These are phyloP conservation scores for Pittosporum tobira DNA, from an alignment of 129 eudicot genomes.

Conservation along the genomic window DNA sequence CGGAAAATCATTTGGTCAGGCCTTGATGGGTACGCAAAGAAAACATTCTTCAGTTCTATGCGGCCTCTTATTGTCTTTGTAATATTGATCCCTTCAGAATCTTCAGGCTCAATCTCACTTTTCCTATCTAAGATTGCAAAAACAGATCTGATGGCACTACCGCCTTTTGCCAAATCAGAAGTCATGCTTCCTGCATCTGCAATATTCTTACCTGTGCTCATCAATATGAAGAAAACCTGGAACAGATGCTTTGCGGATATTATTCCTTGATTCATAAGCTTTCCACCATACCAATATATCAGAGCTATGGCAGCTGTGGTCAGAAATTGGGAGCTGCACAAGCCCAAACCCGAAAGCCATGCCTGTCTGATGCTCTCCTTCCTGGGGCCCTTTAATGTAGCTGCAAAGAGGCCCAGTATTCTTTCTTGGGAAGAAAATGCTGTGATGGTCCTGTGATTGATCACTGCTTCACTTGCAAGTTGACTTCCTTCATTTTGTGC, in stretches of 20 bases:
- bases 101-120: slow-evolving; percentile 53
- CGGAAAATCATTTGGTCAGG: slow-evolving; percentile 65
- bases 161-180: slow-evolving; percentile 65
- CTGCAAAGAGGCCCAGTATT: slow-evolving; percentile 41
- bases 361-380: slow-evolving; percentile 55
- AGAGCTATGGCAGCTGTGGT: slow-evolving; percentile 53
- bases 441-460: slow-evolving; percentile 65
- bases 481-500: slow-evolving; percentile 74
- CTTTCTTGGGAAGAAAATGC: slow-evolving; percentile 71
- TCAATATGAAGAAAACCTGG: slow-evolving; percentile 69
- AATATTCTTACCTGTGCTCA: slow-evolving; percentile 75
- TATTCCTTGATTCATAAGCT: slow-evolving; percentile 47
- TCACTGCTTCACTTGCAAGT: slow-evolving; percentile 77
- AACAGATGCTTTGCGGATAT: slow-evolving; percentile 48
- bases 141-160: slow-evolving; percentile 51
- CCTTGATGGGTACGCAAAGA: slow-evolving; percentile 62
- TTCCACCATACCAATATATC: slow-evolving; percentile 77
- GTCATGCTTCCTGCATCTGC: slow-evolving; percentile 92
- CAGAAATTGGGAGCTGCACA: slow-evolving; percentile 53
- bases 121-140: slow-evolving; percentile 48
- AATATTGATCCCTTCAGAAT: slow-evolving; percentile 27
- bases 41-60: slow-evolving; percentile 45
- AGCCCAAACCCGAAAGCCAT: slow-evolving; percentile 59
- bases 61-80: slow-evolving; percentile 30
- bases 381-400: slow-evolving; percentile 38